Base-by-base conservation (phyloP, 2,329 filamentous ascomycete species). In the Aspergillus sp. region DNA sequence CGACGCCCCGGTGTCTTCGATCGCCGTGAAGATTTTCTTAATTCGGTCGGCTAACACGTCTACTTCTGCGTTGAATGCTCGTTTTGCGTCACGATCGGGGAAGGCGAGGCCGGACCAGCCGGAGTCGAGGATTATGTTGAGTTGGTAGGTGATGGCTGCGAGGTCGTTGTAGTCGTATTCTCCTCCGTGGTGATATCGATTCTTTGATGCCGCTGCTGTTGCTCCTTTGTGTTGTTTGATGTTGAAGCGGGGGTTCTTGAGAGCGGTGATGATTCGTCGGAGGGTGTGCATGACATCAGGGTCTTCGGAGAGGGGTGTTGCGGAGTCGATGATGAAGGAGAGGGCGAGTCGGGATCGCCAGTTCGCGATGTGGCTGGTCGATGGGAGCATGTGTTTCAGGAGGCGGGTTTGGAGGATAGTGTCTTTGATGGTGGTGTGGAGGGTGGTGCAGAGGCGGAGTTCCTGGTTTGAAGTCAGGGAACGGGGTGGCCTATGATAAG, bases 111-210 rank as follows among this genome's bases (percentile, higher is more conserved):
- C 72, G 56, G 62, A 73, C 65, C 75, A 74, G 2, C 84, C 90
- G 59, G 88, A 85, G 60, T 91, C 90, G 54, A 97, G 81, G 16
- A 86, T 88, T 45, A 91, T 84, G 69, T 95, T 89, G 5, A 97
- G 83, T 20, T 96, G 83, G 3, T 82, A 77, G 3, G 90, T 80
- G 16, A 87, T 81, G 2, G 90, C 87, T 36, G 82, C 80, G 1
- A 97, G 82, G 56, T 87, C 81, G 16, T 81, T 78, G 74, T 90
- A 96, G 74, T 96, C 78, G 16, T 75, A 74, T 18, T 73, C 67
- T 56, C 51, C 10, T 57, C 32, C 16, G 14, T 42, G 36, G 5
- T 14, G 2, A 11, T 36, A 11, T 14, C 12, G 36, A 16, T 2
- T 42, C 36, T 42, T 29, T 16, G 36, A 6, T n/a, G 14, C 14